phyloP scores from a whole-genome alignment of 164 flowering plant species.

The Pachysandra terminalis region DNA sequence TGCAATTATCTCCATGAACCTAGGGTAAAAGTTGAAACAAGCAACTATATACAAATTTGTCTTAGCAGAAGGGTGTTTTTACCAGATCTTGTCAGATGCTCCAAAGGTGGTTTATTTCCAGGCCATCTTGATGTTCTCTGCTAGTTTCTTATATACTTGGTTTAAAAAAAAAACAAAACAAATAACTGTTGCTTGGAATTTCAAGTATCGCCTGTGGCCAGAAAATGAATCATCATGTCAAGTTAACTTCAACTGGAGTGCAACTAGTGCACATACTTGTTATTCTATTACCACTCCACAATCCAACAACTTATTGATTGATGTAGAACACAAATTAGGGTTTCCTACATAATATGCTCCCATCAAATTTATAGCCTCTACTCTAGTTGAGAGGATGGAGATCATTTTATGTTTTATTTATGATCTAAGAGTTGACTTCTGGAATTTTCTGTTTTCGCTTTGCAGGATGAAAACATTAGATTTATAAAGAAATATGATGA shows the following conservation, averaged over 20 bases:
- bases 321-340: not conserved
- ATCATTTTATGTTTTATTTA: constrained; percentile 4
- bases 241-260: not conserved
- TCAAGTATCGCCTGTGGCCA: not conserved
- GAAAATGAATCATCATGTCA: not conserved
- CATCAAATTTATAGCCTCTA: not conserved
- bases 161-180: too few species aligned
- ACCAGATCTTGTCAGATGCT: too few species aligned
- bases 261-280: not conserved
- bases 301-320: not conserved
- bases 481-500: constrained; percentile 46
- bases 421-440: constrained; percentile 3
- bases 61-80: too few species aligned
- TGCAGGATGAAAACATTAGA: constrained; percentile 54
- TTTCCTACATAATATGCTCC: not conserved
- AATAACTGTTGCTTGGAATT: not conserved
- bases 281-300: not conserved
- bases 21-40: too few species aligned
- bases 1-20: too few species aligned
- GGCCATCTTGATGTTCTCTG: too few species aligned
- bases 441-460: not conserved
- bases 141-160: too few species aligned
- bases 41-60: too few species aligned
- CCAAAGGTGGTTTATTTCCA: too few species aligned
- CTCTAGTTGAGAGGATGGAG: not conserved